A percentile compares a stretch with the other conserved stretches of the same genome.
Conservation (phyloP, 164 flowering plant species). For the Annona cherimola region DNA sequence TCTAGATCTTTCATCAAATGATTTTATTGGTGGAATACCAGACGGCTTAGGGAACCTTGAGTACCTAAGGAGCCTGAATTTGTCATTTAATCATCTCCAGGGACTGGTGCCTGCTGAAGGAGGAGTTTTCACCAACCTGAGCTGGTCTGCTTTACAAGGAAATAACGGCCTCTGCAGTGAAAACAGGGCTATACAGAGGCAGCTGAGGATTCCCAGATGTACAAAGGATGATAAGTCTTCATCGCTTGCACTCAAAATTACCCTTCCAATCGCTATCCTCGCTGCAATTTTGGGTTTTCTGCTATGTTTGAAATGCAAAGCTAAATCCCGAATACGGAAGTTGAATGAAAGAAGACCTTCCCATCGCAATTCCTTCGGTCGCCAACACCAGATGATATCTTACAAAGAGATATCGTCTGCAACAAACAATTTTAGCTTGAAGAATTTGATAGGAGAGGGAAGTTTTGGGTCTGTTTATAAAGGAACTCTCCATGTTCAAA, state of each 20-base stretch:
- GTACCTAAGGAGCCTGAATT: neutral
- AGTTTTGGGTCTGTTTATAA: constrained; percentile 34
- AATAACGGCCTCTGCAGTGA: constrained; percentile 16
- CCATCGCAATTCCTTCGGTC: neutral
- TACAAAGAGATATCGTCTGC: constrained; percentile 23
- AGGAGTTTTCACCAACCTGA: constrained; percentile 18
- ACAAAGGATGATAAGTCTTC: neutral
- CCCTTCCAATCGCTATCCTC: constrained; percentile 8
- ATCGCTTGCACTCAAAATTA: neutral
- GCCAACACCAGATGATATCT: constrained; percentile 13
- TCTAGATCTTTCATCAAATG: constrained; percentile 12
- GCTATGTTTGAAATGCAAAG: neutral
- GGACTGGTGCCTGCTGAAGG: constrained; percentile 16
- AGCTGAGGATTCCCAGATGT: constrained; percentile 4
- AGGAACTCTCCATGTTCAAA: constrained; percentile 13
- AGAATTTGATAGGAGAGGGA: constrained; percentile 32
- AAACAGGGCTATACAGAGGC: neutral
- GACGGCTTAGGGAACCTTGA: neutral
- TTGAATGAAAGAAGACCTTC: neutral
- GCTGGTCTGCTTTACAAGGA: constrained; percentile 13
- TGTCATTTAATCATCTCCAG: constrained; percentile 18
- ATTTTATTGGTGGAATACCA: constrained; percentile 12
- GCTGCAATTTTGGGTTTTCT: neutral
- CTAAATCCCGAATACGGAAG: no score
- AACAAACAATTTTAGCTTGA: constrained; percentile 25